Conservation (phyloP, 2,329 filamentous ascomycete genomes). For the Dothistroma pini region DNA sequence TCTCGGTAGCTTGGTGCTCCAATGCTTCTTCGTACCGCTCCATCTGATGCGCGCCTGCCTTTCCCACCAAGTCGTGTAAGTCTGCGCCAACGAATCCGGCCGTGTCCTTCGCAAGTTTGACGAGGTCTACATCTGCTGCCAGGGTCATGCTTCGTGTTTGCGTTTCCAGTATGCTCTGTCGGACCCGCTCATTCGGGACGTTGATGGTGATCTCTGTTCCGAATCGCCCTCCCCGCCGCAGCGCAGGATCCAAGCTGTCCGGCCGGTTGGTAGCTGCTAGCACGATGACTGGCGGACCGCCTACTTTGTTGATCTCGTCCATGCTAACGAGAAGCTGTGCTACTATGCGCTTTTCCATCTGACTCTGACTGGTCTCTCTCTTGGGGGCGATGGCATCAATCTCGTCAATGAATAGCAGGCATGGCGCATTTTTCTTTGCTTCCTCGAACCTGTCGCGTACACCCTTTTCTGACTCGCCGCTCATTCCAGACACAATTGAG, state of each 20-base stretch:
- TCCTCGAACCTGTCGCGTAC: conserved; percentile 83
- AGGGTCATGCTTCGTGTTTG: conserved; percentile 65
- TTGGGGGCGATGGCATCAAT: conserved; percentile 90
- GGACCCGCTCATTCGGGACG: conserved; percentile 74
- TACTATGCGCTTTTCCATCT: conserved; percentile 86
- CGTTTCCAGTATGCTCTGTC: conserved; percentile 73
- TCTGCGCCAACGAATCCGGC: conserved; percentile 94
- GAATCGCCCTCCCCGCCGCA: conserved; percentile 72
- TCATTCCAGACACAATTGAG: conserved; percentile 80
- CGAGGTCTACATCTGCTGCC: conserved; percentile 68
- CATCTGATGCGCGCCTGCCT: conserved; percentile 63
- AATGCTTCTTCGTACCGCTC: conserved; percentile 56
- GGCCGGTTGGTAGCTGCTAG: conserved; percentile 87
- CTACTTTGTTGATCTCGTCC: conserved; percentile 69
- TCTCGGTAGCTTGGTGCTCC: conserved; percentile 31
- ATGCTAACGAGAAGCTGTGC: conserved; percentile 81
- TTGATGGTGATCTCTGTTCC: conserved; percentile 82
- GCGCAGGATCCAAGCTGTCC: conserved; percentile 76
- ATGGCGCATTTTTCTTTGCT: conserved; percentile 79
- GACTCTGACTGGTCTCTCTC: conserved; percentile 74
- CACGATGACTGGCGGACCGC: conserved; percentile 71
- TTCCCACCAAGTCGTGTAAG: conserved; percentile 67
- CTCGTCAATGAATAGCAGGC: conserved; percentile 86
- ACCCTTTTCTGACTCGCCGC: conserved; percentile 83
- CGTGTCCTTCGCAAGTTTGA: conserved; percentile 72